Percentiles rank a stretch among this genome's conserved stretches.
These are phyloP conservation scores for Collybiopsis luxurians DNA, from an alignment of 768 basidiomycete genomes.

Conservation along the genomic window DNA sequence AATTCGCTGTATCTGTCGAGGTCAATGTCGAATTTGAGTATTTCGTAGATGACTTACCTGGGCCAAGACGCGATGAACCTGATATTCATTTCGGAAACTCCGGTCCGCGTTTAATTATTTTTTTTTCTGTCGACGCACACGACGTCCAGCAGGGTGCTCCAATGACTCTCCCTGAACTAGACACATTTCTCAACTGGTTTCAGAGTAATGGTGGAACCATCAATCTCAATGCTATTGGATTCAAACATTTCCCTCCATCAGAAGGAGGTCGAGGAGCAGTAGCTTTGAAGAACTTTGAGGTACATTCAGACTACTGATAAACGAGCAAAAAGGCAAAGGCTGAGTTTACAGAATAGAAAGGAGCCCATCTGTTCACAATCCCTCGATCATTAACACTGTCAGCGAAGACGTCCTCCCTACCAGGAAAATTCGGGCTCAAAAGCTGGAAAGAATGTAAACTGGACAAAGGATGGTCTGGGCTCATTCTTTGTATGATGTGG, in stretches of 20 bases:
- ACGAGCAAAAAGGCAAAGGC: neutral
- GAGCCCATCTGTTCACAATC: constrained; percentile 74
- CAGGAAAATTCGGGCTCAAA: constrained; percentile 50
- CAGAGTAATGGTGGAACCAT: constrained; percentile 43
- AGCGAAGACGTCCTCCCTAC: constrained; percentile 70
- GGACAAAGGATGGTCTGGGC: constrained; percentile 75
- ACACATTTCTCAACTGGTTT: constrained; percentile 58
- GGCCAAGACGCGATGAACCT: neutral
- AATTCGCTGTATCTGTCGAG: too few species aligned
- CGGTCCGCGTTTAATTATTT: neutral
- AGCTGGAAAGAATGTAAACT: constrained; percentile 64
- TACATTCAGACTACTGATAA: constrained; percentile 24
- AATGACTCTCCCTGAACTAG: constrained; percentile 4
- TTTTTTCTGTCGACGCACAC: neutral
- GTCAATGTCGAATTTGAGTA: constrained; percentile 21
- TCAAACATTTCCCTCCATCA: constrained; percentile 42
- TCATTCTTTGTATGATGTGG: constrained; percentile 97
- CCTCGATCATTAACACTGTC: constrained; percentile 79
- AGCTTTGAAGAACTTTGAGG: constrained; percentile 72
- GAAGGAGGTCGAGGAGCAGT: constrained; percentile 72
- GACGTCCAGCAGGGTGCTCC: neutral
- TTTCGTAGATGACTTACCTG: neutral
- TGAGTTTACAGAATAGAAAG: constrained; percentile 48
- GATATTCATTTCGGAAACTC: neutral
- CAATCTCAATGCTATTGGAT: constrained; percentile 45